Evolutionary conservation across 2,329 filamentous ascomycete species (phyloP).

Genomic region (Alternaria triticimaculans): DNA sequence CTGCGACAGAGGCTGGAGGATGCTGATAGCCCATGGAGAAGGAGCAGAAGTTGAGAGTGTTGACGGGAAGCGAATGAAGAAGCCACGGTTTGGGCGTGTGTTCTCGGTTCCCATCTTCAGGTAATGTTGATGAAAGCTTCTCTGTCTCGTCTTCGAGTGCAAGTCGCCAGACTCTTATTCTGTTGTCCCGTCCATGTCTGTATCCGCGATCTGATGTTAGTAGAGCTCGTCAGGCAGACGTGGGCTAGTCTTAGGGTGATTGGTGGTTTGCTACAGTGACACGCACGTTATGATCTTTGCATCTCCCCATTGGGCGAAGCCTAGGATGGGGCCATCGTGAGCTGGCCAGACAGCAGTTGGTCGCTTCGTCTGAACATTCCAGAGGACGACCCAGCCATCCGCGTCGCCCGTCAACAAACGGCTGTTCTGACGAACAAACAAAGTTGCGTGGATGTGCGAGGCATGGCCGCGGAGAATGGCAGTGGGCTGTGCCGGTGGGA

Average conservation of each 20-base stretch:
- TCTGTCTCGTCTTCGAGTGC: neutral
- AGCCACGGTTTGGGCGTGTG: constrained; percentile 67
- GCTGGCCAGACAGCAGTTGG: constrained; percentile 85
- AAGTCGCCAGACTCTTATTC: constrained; percentile 84
- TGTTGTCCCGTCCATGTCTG: constrained; percentile 91
- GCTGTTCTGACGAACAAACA: constrained; percentile 75
- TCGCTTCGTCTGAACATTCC: constrained; percentile 83
- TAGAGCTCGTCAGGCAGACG: neutral
- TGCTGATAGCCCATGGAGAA: constrained; percentile 67
- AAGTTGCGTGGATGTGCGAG: constrained; percentile 76
- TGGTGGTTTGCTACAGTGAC: neutral
- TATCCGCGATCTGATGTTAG: constrained; percentile 5
- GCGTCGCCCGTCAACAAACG: constrained; percentile 87
- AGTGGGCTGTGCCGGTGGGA: constrained; percentile 62
- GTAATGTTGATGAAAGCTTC: neutral
- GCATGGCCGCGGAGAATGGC: constrained; percentile 87
- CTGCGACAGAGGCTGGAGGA: constrained; percentile 7
- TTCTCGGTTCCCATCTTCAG: neutral
- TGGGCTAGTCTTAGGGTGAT: neutral
- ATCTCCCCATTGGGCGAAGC: constrained; percentile 72
- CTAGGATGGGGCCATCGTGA: constrained; percentile 79
- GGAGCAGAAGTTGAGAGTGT: constrained; percentile 93
- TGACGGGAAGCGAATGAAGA: constrained; percentile 82
- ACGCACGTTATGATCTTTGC: constrained; percentile 83
- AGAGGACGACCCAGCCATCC: constrained; percentile 85